A percentile compares a stretch with the other conserved stretches of the same genome.
These are phyloP conservation scores for Lomentospora prolificans DNA, from an alignment of 2,329 filamentous ascomycete species.

Conservation along the genomic window DNA sequence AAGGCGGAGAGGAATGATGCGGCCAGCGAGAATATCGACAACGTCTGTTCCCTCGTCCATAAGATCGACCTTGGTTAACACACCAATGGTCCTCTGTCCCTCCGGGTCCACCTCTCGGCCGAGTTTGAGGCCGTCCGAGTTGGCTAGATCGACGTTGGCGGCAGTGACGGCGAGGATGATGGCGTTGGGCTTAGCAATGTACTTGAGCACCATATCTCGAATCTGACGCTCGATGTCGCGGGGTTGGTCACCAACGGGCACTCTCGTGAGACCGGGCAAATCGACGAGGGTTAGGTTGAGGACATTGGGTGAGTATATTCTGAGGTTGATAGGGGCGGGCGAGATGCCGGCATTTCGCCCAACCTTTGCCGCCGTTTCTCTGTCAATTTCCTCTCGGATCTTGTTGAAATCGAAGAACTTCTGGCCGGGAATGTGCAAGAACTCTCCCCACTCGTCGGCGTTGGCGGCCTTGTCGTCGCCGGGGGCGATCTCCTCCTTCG, in stretches of 20 bases:
- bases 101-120: constrained; percentile 95
- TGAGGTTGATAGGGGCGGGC: constrained; percentile 89
- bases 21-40: constrained; percentile 93
- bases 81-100: constrained; percentile 94
- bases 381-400: constrained; percentile 93
- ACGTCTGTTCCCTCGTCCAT: constrained; percentile 99
- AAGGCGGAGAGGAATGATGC: constrained; percentile 88
- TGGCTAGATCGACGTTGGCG: constrained; percentile 95
- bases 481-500: constrained; percentile 51
- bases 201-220: constrained; percentile 95
- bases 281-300: constrained; percentile 94
- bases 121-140: constrained; percentile 94
- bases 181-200: constrained; percentile 96
- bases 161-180: constrained; percentile 95
- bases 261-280: constrained; percentile 90
- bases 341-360: constrained; percentile 95
- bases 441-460: constrained; percentile 95
- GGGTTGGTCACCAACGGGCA: constrained; percentile 91
- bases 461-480: constrained; percentile 82
- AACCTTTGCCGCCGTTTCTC: constrained; percentile 94
- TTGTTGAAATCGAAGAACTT: constrained; percentile 98
- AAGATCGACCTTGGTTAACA: constrained; percentile 95
- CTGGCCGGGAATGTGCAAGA: constrained; percentile 92
- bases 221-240: constrained; percentile 96
- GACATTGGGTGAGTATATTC: constrained; percentile 97